phyloP scores from a whole-genome alignment of 2,329 filamentous ascomycete species.

The Plenodomus lindquistii region DNA sequence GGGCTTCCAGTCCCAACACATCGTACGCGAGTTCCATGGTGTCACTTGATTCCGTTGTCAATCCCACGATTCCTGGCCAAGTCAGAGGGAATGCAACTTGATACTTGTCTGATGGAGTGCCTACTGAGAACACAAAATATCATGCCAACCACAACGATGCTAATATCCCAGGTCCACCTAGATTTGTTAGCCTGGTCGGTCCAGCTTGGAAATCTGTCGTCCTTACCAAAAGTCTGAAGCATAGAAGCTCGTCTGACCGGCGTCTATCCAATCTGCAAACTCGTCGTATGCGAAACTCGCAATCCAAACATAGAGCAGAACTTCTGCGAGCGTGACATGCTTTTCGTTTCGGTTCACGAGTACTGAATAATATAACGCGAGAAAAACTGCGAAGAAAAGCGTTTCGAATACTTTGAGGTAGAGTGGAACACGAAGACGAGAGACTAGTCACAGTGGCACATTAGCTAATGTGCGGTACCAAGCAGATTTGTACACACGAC shows the following conservation, averaged over 20 bases:
- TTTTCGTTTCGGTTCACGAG: slow-evolving; percentile 72
- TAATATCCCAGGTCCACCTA: slow-evolving; percentile 33
- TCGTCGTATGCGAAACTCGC: slow-evolving; percentile 87
- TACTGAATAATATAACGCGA: slow-evolving; percentile 84
- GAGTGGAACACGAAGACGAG: slow-evolving; percentile 75
- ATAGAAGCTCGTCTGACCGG: slow-evolving; percentile 73
- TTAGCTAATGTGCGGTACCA: slow-evolving; percentile 46
- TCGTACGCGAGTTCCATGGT: slow-evolving; percentile 84
- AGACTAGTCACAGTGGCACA: slow-evolving; percentile 53
- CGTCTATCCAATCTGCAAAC: slow-evolving; percentile 71
- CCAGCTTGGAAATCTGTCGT: slow-evolving; percentile 53
- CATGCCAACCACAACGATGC: slow-evolving; percentile 72
- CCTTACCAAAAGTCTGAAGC: slow-evolving; percentile 42
- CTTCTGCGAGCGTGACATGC: slow-evolving; percentile 69
- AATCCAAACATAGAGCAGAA: slow-evolving; percentile 82
- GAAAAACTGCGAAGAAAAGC: slow-evolving; percentile 75
- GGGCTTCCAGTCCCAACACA: slow-evolving; percentile 82
- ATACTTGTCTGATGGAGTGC: slow-evolving; percentile 32
- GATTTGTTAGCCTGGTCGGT: not conserved
- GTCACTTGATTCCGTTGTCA: slow-evolving; percentile 61
- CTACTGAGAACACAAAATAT: slow-evolving; percentile 73
- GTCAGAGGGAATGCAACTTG: slow-evolving; percentile 1
- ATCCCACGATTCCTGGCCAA: slow-evolving; percentile 65
- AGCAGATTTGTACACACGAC: no score
- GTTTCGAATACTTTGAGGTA: slow-evolving; percentile 87